Evolutionary conservation across 306 rosid genomes (phyloP).

Genomic region (Lathyrus oleraceus): DNA sequence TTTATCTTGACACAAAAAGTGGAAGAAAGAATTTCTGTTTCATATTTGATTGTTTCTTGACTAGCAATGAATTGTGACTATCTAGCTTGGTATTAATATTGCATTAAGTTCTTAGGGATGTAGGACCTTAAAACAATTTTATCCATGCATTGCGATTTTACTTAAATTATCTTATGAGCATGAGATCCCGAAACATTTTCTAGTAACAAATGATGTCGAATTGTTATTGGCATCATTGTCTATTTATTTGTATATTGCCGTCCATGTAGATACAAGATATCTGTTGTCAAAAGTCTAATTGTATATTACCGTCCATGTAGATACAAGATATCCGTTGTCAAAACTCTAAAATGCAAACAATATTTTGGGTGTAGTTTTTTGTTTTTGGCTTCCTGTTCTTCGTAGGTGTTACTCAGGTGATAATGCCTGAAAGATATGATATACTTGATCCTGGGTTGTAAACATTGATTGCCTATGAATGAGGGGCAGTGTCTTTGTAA

Average conservation of each 20-base stretch:
- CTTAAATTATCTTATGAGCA: too few species aligned
- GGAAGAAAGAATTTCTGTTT: neutral
- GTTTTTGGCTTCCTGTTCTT: slow-evolving; percentile 29
- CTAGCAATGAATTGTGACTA: neutral
- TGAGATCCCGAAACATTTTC: neutral
- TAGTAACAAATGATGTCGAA: neutral
- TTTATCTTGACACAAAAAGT: slow-evolving; percentile 1
- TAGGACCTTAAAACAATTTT: neutral
- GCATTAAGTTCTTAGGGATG: neutral
- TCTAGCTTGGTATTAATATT: neutral
- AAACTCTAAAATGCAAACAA: neutral
- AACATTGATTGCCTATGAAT: slow-evolving; percentile 8
- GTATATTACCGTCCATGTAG: slow-evolving; percentile 2
- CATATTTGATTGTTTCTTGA: neutral
- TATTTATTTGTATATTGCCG: neutral
- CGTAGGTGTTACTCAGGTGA: slow-evolving; percentile 16
- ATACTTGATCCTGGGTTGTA: neutral
- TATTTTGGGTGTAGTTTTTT: slow-evolving; percentile 1
- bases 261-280: neutral
- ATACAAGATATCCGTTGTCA: neutral
- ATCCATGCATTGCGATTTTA: too few species aligned
- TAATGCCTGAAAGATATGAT: neutral
- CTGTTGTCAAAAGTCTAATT: neutral
- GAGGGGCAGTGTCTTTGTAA: neutral
- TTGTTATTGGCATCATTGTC: neutral